These are phyloP conservation scores for Hypoxylon sp. DNA, from an alignment of 2,329 filamentous ascomycete genomes.

Conservation along the genomic window DNA sequence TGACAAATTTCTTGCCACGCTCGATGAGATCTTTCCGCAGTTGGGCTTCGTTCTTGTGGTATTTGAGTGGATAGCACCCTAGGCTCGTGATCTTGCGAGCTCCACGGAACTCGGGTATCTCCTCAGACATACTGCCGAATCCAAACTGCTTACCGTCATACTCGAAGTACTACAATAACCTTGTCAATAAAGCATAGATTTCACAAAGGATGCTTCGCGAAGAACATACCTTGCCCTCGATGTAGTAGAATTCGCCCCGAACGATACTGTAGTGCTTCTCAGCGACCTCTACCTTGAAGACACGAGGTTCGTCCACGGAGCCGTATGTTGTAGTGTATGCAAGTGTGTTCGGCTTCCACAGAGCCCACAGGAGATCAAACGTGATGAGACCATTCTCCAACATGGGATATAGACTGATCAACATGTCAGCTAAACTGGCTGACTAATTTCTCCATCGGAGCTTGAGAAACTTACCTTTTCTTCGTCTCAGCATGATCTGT, in stretches of 20 bases:
- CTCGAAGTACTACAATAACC: conserved; percentile 74
- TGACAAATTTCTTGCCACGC: conserved; percentile 86
- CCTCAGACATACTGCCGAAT: conserved; percentile 75
- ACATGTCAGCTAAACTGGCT: not conserved
- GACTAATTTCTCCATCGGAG: not conserved
- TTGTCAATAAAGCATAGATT: conserved; percentile 9
- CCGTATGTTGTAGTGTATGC: conserved; percentile 84
- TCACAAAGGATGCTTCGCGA: not conserved
- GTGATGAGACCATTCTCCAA: conserved; percentile 86
- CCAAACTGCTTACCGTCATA: conserved; percentile 91
- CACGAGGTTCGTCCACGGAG: conserved; percentile 78
- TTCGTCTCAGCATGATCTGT: conserved; percentile 83
- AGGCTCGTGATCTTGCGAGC: conserved; percentile 85
- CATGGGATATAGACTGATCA: conserved; percentile 77
- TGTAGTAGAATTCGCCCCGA: conserved; percentile 79
- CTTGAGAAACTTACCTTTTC: conserved; percentile 60
- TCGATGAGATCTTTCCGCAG: conserved; percentile 77
- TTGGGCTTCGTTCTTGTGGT: conserved; percentile 78
- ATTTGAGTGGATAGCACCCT: conserved; percentile 80
- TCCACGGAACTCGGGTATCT: conserved; percentile 82
- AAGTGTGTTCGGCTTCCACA: conserved; percentile 89
- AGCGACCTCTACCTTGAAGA: conserved; percentile 84
- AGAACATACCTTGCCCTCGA: conserved; percentile 72
- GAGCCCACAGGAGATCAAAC: conserved; percentile 87
- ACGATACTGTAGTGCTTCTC: conserved; percentile 77